Evolutionary conservation across 495 filamentous ascomycete genomes (phyloP).

Genomic region (Penicillium cosmopolitanum): DNA sequence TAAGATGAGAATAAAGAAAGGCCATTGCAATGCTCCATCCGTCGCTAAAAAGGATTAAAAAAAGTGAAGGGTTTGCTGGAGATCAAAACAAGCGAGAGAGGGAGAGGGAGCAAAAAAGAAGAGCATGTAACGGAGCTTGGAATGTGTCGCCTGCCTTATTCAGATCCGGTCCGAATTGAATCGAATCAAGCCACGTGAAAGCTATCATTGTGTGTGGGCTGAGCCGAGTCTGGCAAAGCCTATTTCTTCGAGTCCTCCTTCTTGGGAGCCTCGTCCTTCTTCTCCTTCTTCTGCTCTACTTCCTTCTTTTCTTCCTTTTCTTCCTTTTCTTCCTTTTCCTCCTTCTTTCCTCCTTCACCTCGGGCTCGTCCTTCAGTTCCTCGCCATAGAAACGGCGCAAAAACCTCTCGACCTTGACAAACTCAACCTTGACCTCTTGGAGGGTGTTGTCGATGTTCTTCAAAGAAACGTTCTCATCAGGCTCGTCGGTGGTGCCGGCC

Average conservation of each 20-base stretch:
- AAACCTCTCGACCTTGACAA: slow-evolving; percentile 68
- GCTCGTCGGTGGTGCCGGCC: slow-evolving; percentile 63
- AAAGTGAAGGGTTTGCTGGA: background rate
- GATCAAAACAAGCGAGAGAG: slow-evolving; percentile 13
- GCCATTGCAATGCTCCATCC: slow-evolving; percentile 39
- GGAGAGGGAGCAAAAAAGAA: slow-evolving; percentile 15
- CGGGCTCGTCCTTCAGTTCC: slow-evolving; percentile 24
- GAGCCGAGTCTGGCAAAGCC: background rate
- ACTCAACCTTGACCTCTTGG: slow-evolving; percentile 72
- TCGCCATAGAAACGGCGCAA: slow-evolving; percentile 74
- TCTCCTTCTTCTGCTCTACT: slow-evolving; percentile 12
- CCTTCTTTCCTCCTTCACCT: slow-evolving; percentile 21
- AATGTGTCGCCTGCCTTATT: slow-evolving; percentile 6
- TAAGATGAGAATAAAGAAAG: slow-evolving; percentile 11
- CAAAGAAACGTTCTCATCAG: slow-evolving; percentile 66
- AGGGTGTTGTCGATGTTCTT: slow-evolving; percentile 70
- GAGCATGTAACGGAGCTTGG: background rate
- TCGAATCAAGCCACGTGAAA: background rate
- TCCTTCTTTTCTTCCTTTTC: slow-evolving; percentile 18
- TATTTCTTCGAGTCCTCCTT: slow-evolving; percentile 27
- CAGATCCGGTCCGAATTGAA: background rate
- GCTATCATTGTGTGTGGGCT: background rate
- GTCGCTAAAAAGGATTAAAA: slow-evolving; percentile 31
- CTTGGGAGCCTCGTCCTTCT: slow-evolving; percentile 5
- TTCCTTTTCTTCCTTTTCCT: slow-evolving; percentile 15